These are phyloP conservation scores for Penicillium sp. DNA, from an alignment of 2,329 filamentous ascomycete genomes.

Conservation along the genomic window DNA sequence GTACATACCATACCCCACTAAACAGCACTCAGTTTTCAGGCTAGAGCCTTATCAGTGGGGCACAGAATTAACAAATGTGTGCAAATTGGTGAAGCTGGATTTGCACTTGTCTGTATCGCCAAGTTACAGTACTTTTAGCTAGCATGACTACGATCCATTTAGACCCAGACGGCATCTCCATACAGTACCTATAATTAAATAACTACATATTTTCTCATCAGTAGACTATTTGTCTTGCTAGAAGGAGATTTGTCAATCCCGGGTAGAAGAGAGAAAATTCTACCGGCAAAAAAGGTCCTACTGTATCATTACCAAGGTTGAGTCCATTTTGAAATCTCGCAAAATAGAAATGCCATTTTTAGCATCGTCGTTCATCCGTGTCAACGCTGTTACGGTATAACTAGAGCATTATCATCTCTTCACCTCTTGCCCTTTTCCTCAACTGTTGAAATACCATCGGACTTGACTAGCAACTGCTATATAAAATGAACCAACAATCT, in stretches of 20 bases:
- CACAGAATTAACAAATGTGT: background rate
- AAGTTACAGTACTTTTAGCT: too few species aligned
- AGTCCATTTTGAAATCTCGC: too few species aligned
- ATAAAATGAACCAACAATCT: slow-evolving; percentile 1
- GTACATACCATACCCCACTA: slow-evolving; percentile 16
- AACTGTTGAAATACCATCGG: background rate
- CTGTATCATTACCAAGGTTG: slow-evolving; percentile 3
- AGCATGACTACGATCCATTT: too few species aligned
- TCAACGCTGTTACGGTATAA: slow-evolving; percentile 1
- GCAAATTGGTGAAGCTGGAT: background rate
- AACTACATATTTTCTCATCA: too few species aligned
- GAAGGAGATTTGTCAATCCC: too few species aligned
- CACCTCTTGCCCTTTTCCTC: slow-evolving; percentile 5
- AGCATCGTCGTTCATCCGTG: slow-evolving; percentile 7
- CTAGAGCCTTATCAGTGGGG: background rate
- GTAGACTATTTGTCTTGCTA: too few species aligned
- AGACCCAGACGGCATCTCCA: too few species aligned
- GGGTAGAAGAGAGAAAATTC: too few species aligned
- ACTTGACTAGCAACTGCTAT: slow-evolving; percentile 6
- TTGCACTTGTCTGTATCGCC: too few species aligned
- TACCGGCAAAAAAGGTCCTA: too few species aligned
- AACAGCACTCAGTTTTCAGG: slow-evolving; percentile 11
- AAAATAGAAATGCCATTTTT: slow-evolving; percentile 6
- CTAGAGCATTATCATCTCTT: background rate
- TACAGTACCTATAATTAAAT: too few species aligned